phyloP scores from a whole-genome alignment of 768 basidiomycete genomes.

The Leucosporidium scottii region DNA sequence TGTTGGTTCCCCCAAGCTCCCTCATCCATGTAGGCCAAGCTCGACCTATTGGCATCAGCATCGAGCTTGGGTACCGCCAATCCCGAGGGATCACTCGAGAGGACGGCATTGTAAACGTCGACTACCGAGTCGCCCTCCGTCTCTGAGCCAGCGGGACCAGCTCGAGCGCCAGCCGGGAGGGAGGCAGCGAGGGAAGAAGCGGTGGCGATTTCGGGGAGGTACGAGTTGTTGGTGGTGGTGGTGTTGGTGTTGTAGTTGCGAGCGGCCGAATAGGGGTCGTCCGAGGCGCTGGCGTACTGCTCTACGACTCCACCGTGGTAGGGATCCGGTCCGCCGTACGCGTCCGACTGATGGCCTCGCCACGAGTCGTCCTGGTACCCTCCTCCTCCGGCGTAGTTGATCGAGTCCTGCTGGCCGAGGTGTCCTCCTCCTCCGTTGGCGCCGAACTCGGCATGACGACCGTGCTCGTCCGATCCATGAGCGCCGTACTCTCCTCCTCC shows the following conservation, averaged over 20 bases:
- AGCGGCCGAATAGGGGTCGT: too few relatives aligned
- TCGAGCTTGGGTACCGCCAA: not conserved
- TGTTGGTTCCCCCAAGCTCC: too few relatives aligned
- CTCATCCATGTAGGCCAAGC: conserved; percentile 31
- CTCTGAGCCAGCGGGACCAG: too few relatives aligned
- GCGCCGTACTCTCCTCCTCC: not conserved
- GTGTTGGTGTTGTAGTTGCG: too few relatives aligned
- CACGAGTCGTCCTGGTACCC: not conserved
- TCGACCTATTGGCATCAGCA: conserved; percentile 14
- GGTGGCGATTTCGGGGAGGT: too few relatives aligned
- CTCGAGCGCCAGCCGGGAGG: not conserved
- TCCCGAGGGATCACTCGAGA: too few relatives aligned
- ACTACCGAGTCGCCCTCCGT: too few relatives aligned
- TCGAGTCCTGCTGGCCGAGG: not conserved
- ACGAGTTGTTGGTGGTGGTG: too few relatives aligned
- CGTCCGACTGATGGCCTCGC: not conserved
- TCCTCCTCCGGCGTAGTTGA: conserved; percentile 2
- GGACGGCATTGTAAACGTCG: too few relatives aligned
- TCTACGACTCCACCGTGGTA: not conserved
- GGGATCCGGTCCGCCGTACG: not conserved
- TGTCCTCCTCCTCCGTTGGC: not conserved
- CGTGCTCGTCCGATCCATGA: not conserved
- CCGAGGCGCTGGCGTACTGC: too few relatives aligned
- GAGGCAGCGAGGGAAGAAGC: not conserved
- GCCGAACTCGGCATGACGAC: not conserved